Evolutionary conservation across 2,329 filamentous ascomycete genomes (phyloP).

Genomic region (Lachnellula cervina): DNA sequence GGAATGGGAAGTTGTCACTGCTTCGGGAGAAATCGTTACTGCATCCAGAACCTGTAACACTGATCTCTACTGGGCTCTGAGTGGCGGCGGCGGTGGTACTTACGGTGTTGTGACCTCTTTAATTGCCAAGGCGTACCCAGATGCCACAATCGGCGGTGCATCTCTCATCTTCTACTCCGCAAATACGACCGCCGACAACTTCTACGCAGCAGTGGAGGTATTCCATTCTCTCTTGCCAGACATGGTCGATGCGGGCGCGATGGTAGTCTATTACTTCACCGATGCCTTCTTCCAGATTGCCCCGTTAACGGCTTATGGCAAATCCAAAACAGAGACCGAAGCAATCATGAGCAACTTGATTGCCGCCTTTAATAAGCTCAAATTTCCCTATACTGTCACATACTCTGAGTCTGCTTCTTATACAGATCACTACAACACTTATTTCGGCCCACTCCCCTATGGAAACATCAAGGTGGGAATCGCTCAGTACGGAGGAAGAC

Average conservation of each 20-base stretch:
- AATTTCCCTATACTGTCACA: slow-evolving; percentile 30
- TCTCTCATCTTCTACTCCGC: slow-evolving; percentile 39
- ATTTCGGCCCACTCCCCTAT: slow-evolving; percentile 28
- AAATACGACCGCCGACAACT: slow-evolving; percentile 36
- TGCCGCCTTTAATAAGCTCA: slow-evolving; percentile 35
- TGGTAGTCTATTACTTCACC: slow-evolving; percentile 45
- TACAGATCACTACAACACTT: slow-evolving; percentile 30
- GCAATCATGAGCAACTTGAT: slow-evolving; percentile 44
- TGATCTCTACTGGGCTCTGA: slow-evolving; percentile 61
- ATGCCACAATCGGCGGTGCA: slow-evolving; percentile 39
- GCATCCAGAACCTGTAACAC: slow-evolving; percentile 44
- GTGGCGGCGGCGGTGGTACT: slow-evolving; percentile 54
- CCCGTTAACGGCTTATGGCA: slow-evolving; percentile 44
- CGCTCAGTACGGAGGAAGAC: slow-evolving; percentile 39
- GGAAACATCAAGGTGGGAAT: slow-evolving; percentile 26
- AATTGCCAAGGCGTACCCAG: slow-evolving; percentile 47
- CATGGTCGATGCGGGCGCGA: slow-evolving; percentile 46
- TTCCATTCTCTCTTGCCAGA: slow-evolving; percentile 42
- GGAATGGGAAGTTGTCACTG: slow-evolving; percentile 51
- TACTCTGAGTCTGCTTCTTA: slow-evolving; percentile 22
- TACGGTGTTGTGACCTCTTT: slow-evolving; percentile 54
- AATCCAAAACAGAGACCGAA: slow-evolving; percentile 39
- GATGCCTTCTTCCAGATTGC: slow-evolving; percentile 43
- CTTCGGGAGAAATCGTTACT: slow-evolving; percentile 42
- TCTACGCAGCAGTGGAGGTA: slow-evolving; percentile 43